Evolutionary conservation across 176 grass and related monocot genomes (phyloP).

Genomic region (Poa pratensis): DNA sequence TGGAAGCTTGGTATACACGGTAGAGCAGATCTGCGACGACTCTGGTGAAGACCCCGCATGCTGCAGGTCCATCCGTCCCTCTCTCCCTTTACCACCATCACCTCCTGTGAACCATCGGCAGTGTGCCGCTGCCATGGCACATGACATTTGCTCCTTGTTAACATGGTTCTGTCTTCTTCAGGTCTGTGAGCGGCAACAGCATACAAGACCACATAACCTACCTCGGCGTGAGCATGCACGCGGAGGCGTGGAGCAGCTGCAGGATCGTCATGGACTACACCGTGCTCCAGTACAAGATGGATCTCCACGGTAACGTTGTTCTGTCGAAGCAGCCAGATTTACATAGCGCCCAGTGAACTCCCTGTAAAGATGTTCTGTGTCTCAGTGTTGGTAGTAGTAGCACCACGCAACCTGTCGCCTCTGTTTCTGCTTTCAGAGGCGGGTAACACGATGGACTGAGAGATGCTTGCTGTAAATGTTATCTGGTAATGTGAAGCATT

Average conservation of each 20-base stretch:
- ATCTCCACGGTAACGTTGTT: constrained; percentile 65
- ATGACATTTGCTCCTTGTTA: background rate
- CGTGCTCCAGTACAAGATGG: constrained; percentile 67
- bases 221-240: constrained; percentile 68
- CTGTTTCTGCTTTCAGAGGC: too few species aligned
- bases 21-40: constrained; percentile 74
- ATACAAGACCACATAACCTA: constrained; percentile 71
- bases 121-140: background rate
- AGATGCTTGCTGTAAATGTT: constrained; percentile 47
- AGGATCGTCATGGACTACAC: constrained; percentile 79
- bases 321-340: constrained; percentile 56
- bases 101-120: background rate
- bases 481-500: constrained; percentile 32
- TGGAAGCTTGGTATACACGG: constrained; percentile 58
- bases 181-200: constrained; percentile 72
- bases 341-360: constrained; percentile 44
- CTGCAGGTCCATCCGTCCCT: constrained; percentile 57
- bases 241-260: constrained; percentile 69
- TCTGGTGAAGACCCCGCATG: constrained; percentile 86
- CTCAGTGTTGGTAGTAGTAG: background rate
- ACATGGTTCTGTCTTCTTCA: constrained; percentile 26
- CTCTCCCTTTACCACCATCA: background rate
- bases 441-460: constrained; percentile 2
- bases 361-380: constrained; percentile 26
- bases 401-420: background rate